phyloP scores from a whole-genome alignment of 1,139 yeast genomes.

The Diutina scorzettiae region DNA sequence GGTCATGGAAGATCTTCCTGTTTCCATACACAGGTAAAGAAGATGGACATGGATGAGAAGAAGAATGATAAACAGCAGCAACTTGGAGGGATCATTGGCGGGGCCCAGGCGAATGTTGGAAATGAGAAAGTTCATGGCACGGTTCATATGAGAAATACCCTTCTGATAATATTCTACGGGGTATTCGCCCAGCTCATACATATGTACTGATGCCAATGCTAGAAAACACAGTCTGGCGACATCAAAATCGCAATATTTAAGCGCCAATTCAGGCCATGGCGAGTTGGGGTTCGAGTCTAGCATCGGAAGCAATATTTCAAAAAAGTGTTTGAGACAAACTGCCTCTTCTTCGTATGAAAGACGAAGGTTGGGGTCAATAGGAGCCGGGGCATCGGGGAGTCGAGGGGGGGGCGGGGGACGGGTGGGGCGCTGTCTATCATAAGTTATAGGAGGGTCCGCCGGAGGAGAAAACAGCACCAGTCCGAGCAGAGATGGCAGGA shows the following conservation, averaged over 20 bases:
- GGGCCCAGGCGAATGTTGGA: conserved; percentile 16
- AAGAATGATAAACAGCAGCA: conserved; percentile 34
- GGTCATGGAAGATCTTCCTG: conserved; percentile 38
- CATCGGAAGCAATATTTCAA: conserved; percentile 36
- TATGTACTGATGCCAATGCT: conserved; percentile 40
- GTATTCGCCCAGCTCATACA: conserved; percentile 36
- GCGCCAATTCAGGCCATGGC: conserved; percentile 47
- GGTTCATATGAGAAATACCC: conserved; percentile 39
- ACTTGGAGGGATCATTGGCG: conserved; percentile 11
- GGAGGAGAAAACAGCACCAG: no score
- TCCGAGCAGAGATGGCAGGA: no score
- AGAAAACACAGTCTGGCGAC: conserved; percentile 44
- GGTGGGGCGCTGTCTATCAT: background rate
- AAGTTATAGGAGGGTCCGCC: background rate
- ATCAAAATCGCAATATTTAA: conserved; percentile 42
- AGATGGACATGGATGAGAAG: conserved; percentile 40
- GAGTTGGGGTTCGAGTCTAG: conserved; percentile 45
- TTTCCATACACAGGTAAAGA: conserved; percentile 37
- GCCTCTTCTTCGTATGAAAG: conserved; percentile 32
- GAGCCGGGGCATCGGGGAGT: background rate
- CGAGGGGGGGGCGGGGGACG: background rate
- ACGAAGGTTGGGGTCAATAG: background rate
- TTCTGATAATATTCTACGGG: conserved; percentile 35
- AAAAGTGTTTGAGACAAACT: conserved; percentile 40
- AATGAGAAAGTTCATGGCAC: conserved; percentile 39